Evolutionary conservation across 2,329 filamentous ascomycete species (phyloP), one percentile per base, ranked within the genome.

Genomic region (Aspergillus pseudoviridinutans): DNA sequence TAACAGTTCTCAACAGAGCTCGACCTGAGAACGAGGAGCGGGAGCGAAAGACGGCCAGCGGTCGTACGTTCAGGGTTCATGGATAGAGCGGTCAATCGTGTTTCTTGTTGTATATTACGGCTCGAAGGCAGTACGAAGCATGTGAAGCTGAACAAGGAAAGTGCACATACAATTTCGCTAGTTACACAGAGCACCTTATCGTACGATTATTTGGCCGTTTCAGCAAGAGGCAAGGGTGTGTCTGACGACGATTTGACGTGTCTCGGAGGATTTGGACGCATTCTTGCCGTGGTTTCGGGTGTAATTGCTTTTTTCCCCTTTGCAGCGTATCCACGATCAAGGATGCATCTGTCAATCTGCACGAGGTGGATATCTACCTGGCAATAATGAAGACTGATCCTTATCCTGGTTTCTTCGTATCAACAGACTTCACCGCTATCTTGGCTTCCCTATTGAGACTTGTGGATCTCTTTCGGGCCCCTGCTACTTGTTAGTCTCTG

Each of bases 21-120:
- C 85, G 94, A 69, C 95, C 94, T 47, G 94, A 99, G 74, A 92
- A 88, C 68, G 93, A 97, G 77, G 94, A 97, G 78, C 93, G 93
- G 79, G 95, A 99, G 79, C 88, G 91, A 71, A 99, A 99, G 86
- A 99, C 94, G 57, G 94, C 95, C 50, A 97, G 91, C 74, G 94
- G 94, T 63, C 86, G 94, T 69, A 96, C 92, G 47, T 99, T 99
- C 85, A 82, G 82, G 66, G 84, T 87, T 24, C 84, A 87, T 65
- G 80, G 70, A 58, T 79, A 73, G 60, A 62, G 25, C 41, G 56
- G 52, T 51, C n/a, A 51, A 55, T 60, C 41, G 51, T 57, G 35
- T 51, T 51, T 52, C 59, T 67, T 54, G 58, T 66, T 63, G 64
- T 68, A 68, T 64, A 60, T 61, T 61, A 60, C 55, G 56, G 53